Evolutionary conservation across 2,329 filamentous ascomycete species (phyloP).

Genomic region (Cryphonectria japonica): DNA sequence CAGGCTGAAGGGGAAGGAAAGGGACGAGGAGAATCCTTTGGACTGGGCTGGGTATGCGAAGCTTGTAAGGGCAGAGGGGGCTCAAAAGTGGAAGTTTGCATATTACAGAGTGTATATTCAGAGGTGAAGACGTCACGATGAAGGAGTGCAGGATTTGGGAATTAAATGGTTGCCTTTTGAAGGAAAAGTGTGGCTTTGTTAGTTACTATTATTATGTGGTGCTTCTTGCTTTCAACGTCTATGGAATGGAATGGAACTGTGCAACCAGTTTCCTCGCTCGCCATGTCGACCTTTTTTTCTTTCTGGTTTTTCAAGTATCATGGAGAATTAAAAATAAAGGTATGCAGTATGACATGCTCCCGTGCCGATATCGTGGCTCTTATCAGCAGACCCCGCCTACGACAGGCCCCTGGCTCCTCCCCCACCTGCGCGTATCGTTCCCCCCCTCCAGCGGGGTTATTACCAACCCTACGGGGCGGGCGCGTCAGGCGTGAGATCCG

Average conservation of each 20-base stretch:
- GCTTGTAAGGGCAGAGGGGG: slow-evolving; percentile 30
- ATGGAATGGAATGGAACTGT: not conserved
- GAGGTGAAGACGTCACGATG: slow-evolving; percentile 24
- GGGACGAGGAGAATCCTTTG: slow-evolving; percentile 29
- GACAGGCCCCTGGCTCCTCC: not conserved
- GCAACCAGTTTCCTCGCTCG: too few species aligned
- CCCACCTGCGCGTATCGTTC: not conserved
- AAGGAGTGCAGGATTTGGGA: not conserved
- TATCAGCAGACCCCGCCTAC: slow-evolving; percentile 11
- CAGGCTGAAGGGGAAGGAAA: slow-evolving; percentile 32
- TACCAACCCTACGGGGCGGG: not conserved
- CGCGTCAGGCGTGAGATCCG: not conserved
- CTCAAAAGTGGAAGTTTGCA: slow-evolving; percentile 36
- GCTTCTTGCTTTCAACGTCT: not conserved
- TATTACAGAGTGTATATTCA: slow-evolving; percentile 42
- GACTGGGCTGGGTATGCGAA: slow-evolving; percentile 40
- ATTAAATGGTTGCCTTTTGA: not conserved
- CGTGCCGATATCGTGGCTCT: slow-evolving; percentile 17
- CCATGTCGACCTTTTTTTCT: too few species aligned
- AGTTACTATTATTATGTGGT: not conserved
- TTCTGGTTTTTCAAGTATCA: too few species aligned
- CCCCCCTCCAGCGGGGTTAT: slow-evolving; percentile 7
- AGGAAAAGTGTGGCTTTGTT: not conserved
- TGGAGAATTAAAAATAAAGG: not conserved
- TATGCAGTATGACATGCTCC: slow-evolving; percentile 13